These are phyloP conservation scores for Babesia gibsoni DNA, from an alignment of 169 alveolate genomes.

Conservation along the genomic window DNA sequence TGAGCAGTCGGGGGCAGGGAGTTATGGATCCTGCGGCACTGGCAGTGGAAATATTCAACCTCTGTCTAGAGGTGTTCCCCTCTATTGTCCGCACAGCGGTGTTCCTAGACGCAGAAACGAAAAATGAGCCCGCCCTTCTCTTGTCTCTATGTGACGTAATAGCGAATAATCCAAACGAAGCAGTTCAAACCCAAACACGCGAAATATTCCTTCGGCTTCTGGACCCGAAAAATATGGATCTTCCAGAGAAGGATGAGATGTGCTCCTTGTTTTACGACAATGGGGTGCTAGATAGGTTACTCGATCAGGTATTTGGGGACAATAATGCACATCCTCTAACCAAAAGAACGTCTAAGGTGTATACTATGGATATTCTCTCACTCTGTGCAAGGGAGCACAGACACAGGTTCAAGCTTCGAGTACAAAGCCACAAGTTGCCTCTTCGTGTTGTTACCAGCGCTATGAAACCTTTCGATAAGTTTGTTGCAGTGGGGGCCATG, in stretches of 20 bases:
- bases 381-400: conserved; percentile 73
- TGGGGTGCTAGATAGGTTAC: conserved; percentile 68
- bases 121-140: conserved; percentile 38
- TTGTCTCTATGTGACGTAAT: conserved; percentile 43
- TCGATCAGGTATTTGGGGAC: conserved; percentile 43
- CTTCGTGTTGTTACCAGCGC: conserved; percentile 54
- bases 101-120: conserved; percentile 54
- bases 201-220: conserved; percentile 60
- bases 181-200: conserved; percentile 47
- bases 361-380: conserved; percentile 69
- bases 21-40: conserved; percentile 50
- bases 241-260: conserved; percentile 77
- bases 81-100: conserved; percentile 63
- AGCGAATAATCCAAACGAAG: conserved; percentile 31
- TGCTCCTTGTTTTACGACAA: conserved; percentile 73
- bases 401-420: conserved; percentile 72
- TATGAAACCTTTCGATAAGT: conserved; percentile 67
- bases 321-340: conserved; percentile 13
- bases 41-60: conserved; percentile 59
- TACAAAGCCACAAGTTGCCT: conserved; percentile 74
- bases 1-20: conserved; percentile 44
- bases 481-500: conserved; percentile 69
- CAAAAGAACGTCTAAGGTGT: conserved; percentile 52
- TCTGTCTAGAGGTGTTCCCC: conserved; percentile 63
- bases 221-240: conserved; percentile 77